Base-by-base conservation (phyloP, 352 stramenopile species). In the Pythium periplocum region DNA sequence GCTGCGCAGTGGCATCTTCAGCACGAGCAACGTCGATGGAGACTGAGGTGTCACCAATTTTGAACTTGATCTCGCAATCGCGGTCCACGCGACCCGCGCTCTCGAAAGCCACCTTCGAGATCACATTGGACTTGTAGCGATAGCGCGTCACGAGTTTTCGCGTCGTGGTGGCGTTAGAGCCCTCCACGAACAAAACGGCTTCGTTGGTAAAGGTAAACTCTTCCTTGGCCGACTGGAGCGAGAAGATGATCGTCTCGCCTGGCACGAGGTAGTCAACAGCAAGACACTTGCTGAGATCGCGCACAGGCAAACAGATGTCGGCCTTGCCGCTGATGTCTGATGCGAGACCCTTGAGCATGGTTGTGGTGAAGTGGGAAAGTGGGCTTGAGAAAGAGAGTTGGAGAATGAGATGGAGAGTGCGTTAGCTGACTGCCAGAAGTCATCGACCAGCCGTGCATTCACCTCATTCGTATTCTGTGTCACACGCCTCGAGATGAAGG, bases 61-160 rank as follows among this genome's bases (percentile, higher is more conserved):
- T 44, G 32, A 80, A 71, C 41, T 72, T 65, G 42, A 80, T 61
- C 59, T 80, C 71, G 44, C 68, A 73, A 48, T 80, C 71, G 48
- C 71, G 71, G 42, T 80, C 71, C 32, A 68, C 66, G 52, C 70
- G 68, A 40, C 68, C 71, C 4, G 71, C 70, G 8, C 64, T 77
- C 65, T 80, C 68, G 41, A 80, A 80, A 34, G 57, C 49, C 4
- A 80, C 62, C 32, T 67, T 4, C 17, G 60, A 32, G 35, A 80
- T 45, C 30, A 31, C 40, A 31, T 67, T 37, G 26, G 0, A 41
- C 42, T 67, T 73, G 59, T 69, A 80, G 30, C 75, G 64, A 44
- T 66, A 67, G 9, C 70, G 58, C 42, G 59, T 55, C 10, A 80
- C 65, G 34, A 66, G n/a, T 45, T 64, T 69, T 2, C 47, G 49